A percentile compares a stretch with the other conserved stretches of the same genome.
These are phyloP conservation scores for Corynespora cassiicola DNA, from an alignment of 2,329 filamentous ascomycete genomes.

Conservation along the genomic window DNA sequence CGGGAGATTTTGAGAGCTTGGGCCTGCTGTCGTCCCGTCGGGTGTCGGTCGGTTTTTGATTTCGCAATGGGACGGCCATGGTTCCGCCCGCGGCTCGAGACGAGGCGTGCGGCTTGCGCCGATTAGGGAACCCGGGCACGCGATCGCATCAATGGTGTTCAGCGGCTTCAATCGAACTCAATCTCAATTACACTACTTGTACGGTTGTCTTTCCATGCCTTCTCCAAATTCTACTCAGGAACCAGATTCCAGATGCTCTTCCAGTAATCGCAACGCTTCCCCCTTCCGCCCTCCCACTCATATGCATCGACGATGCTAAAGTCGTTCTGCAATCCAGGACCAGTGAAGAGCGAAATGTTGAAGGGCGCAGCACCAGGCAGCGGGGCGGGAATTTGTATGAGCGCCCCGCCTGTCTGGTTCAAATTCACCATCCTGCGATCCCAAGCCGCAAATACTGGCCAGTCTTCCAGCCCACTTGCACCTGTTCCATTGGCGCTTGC, in stretches of 20 bases:
- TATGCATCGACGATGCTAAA: constrained; percentile 25
- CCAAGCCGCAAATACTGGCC: constrained; percentile 17
- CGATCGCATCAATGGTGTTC: too few species aligned
- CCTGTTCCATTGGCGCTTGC: constrained; percentile 7
- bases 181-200: too few species aligned
- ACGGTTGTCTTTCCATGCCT: neutral
- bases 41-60: too few species aligned
- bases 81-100: too few species aligned
- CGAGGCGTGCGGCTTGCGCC: too few species aligned
- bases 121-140: too few species aligned
- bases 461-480: constrained; percentile 10
- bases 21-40: too few species aligned
- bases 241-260: constrained; percentile 17
- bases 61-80: too few species aligned
- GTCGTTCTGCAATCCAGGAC: constrained; percentile 19
- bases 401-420: constrained; percentile 27
- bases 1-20: too few species aligned
- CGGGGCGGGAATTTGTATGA: constrained; percentile 1
- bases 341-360: constrained; percentile 17
- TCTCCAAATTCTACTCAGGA: constrained; percentile 8
- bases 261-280: constrained; percentile 29
- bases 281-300: constrained; percentile 27
- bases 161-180: too few species aligned
- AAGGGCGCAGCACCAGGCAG: neutral
- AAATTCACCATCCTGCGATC: constrained; percentile 17